Base-by-base conservation (phyloP, 495 filamentous ascomycete genomes). In the Staphylotrichum tortipilum region DNA sequence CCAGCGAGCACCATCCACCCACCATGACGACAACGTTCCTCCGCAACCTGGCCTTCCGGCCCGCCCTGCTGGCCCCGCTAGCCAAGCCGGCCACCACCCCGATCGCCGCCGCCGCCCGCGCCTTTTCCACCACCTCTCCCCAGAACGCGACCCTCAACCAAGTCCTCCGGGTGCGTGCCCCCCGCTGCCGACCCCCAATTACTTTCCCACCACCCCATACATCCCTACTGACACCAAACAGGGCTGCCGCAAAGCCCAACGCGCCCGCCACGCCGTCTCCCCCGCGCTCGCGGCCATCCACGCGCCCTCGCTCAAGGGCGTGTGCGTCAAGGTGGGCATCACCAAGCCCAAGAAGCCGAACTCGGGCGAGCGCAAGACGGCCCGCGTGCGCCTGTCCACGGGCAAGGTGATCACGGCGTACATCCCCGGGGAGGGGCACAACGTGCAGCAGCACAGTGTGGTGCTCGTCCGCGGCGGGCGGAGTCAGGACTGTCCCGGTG, bases 261-360 rank as follows among this genome's bases (percentile, higher is more conserved):
- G 74, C 35, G 85, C 85, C 2, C 88, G 92, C 47, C 88, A 94
- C 60, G 73, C 82, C 53, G 78, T 85, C 36, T 96, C 91, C 3
- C 92, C 92, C 0, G 92, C 90, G 4, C 77, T 98, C 44, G 76
- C 74, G 7, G 68, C 71, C 44, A 78, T 76, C 52, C 66, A 81
- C 19, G 77, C 85, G 19, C 87, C 92, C 11, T 78, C 83, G 64
- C 80, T 95, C 74, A 97, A 97, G 70, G 92, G 89, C 53, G 92
- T 98, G 21, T 97, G 94, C 68, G 68, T 97, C 49, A 88, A 89
- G 63, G 94, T 95, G 49, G 83, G 82, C 62, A 83, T 88, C 56
- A 89, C 86, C 59, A 90, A 89, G 63, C 92, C 92, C 19, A 97
- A 98, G 82, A 98, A 98, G 71, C 92, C 92, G 37, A 98, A 98